Base-by-base conservation (phyloP, 306 rosid species). In the Fragaria ananassa region DNA sequence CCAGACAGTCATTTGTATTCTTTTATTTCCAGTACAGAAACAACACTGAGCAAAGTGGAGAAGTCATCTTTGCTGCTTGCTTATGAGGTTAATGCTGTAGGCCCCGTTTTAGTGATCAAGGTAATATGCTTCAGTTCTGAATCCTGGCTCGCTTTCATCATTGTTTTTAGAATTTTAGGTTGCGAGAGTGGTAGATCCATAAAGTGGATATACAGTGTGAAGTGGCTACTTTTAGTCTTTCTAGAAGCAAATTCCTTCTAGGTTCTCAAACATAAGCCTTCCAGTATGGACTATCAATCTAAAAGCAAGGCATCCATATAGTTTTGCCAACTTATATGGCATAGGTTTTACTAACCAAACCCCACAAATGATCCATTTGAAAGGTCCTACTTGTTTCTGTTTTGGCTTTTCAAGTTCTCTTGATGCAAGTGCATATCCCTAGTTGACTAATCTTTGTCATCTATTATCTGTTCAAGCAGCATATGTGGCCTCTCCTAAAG, bases 401-500 rank as follows among this genome's bases (percentile, higher is more conserved):
- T 14, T 8, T 21, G 8, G 18, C 2, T 3, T 14, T 8, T 51
- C 25, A 17, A 37, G 27, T 4, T 29, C 61, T 54, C 13, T 10
- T 69, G 29, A n/a, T 54, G 6, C 44, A 50, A 68, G 17, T 64
- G 71, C 37, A 39, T 73, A 27, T 21, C 27, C 39, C 34, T 14
- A n/a, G 8, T 12, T 18, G 9, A 61, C 71, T 62, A 51, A 51
- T 50, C 69, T 8, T 50, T 21, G 72, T 68, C 13, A 58, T 25
- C 21, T 75, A 46, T 71, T 39, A 21, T 72, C 75, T 71, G 70
- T 80, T 39, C 46, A 73, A 66, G 75, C 91, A 93, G 98, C 98
- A 91, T 65, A 83, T 94, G 97, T 94, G 97, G 98, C 97, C 97
- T 75, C 97, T 92, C 79, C 86, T 94, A 31, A 90, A 89, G 84